Conservation (phyloP, 1,284 basidiomycete species). For the Leccinum griseonigrum region DNA sequence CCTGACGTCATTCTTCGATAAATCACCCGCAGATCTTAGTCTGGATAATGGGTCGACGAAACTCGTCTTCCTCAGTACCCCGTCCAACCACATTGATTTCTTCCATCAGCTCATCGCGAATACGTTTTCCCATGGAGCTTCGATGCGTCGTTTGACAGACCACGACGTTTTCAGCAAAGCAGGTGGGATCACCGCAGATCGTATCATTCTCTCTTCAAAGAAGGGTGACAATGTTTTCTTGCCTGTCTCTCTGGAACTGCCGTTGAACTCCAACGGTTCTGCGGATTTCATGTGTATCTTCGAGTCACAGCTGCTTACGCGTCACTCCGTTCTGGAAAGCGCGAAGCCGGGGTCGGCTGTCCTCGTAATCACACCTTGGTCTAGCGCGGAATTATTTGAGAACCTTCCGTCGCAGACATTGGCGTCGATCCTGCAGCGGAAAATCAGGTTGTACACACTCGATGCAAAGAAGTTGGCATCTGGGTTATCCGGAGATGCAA, state of each 20-base stretch:
- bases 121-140: slow-evolving; percentile 56
- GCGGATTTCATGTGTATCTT: slow-evolving; percentile 71
- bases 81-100: slow-evolving; percentile 50
- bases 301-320: slow-evolving; percentile 64
- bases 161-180: slow-evolving; percentile 68
- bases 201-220: slow-evolving; percentile 55
- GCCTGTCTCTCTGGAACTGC: slow-evolving; percentile 51
- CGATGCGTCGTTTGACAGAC: slow-evolving; percentile 58
- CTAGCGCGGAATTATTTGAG: slow-evolving; percentile 53
- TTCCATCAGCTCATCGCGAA: slow-evolving; percentile 56
- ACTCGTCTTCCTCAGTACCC: slow-evolving; percentile 61
- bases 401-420: slow-evolving; percentile 49
- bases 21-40: slow-evolving; percentile 17
- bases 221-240: slow-evolving; percentile 37
- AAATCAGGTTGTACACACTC: slow-evolving; percentile 58
- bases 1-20: slow-evolving; percentile 37
- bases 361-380: slow-evolving; percentile 63
- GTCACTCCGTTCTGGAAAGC: slow-evolving; percentile 59
- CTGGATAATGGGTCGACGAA: slow-evolving; percentile 38
- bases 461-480: slow-evolving; percentile 48
- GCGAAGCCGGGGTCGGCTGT: slow-evolving; percentile 57
- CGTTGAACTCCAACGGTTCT: slow-evolving; percentile 49
- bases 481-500: slow-evolving; percentile 33
- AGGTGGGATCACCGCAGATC: slow-evolving; percentile 63
- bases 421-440: slow-evolving; percentile 43